Conservation (phyloP, 208 protist genomes). For the Crithidia bombi region DNA sequence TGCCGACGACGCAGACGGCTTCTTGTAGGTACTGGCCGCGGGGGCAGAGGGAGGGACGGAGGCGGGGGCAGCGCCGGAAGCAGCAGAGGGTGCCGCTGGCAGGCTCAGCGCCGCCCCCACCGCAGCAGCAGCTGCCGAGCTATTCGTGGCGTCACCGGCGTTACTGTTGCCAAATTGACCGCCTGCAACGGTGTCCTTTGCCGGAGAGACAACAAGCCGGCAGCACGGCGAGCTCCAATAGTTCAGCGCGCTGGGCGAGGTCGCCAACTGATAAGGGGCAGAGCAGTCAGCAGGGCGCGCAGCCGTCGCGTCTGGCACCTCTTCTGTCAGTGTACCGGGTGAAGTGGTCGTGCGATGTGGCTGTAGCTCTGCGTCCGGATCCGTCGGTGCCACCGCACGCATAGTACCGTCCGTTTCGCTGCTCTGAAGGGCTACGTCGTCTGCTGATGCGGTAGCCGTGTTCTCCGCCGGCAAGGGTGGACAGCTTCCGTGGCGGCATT, state of each 20-base stretch:
- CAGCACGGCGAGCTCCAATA: conserved; percentile 28
- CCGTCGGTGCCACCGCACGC: too few relatives aligned
- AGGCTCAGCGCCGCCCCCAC: neutral
- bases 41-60: too few relatives aligned
- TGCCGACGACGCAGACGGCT: neutral
- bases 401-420: too few relatives aligned
- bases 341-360: too few relatives aligned
- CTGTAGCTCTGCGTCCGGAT: too few relatives aligned
- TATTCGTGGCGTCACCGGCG: too few relatives aligned
- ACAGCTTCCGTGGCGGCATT: neutral
- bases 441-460: too few relatives aligned
- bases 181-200: neutral
- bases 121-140: neutral
- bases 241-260: conserved; percentile 2
- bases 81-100: neutral
- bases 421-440: too few relatives aligned
- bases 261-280: neutral
- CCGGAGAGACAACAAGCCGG: too few relatives aligned
- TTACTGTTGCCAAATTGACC: too few relatives aligned
- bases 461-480: too few relatives aligned
- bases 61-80: too few relatives aligned
- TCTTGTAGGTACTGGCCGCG: neutral
- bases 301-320: neutral
- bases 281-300: neutral
- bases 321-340: neutral